These are phyloP conservation scores for Fagopyrum tataricum DNA, from an alignment of 148 eudicot genomes.

Conservation along the genomic window DNA sequence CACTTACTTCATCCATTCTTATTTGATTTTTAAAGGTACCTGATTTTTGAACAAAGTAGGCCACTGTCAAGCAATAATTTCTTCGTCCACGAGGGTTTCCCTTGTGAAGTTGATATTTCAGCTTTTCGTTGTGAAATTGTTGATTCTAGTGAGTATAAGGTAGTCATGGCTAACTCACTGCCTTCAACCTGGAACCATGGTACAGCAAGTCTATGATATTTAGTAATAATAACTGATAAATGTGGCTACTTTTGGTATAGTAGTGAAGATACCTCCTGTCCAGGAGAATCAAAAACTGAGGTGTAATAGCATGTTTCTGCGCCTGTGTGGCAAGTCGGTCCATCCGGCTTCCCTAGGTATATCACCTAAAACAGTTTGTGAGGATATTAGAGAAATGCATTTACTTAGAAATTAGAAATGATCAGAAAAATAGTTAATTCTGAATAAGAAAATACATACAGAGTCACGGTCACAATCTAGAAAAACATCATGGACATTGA, in stretches of 20 bases:
- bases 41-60: slow-evolving; percentile 76
- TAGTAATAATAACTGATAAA: background rate
- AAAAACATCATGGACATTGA: slow-evolving; percentile 67
- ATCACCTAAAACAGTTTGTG: slow-evolving; percentile 40
- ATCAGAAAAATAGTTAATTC: background rate
- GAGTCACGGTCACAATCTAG: slow-evolving; percentile 92
- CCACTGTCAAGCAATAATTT: slow-evolving; percentile 60
- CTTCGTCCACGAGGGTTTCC: slow-evolving; percentile 90
- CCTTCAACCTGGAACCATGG: slow-evolving; percentile 32
- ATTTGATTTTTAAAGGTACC: slow-evolving; percentile 28
- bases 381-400: background rate
- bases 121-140: slow-evolving; percentile 54
- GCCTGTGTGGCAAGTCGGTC: slow-evolving; percentile 92
- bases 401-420: background rate
- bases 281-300: slow-evolving; percentile 43
- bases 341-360: slow-evolving; percentile 92
- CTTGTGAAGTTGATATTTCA: slow-evolving; percentile 31
- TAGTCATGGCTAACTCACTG: slow-evolving; percentile 52
- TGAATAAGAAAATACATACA: slow-evolving; percentile 37
- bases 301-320: slow-evolving; percentile 93
- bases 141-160: slow-evolving; percentile 71
- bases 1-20: too few species aligned
- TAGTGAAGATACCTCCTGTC: slow-evolving; percentile 35
- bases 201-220: background rate
- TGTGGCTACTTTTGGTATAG: background rate